Percentiles rank a stretch among this genome's conserved stretches.
These are phyloP conservation scores for Flaveria robusta DNA, from an alignment of 129 eudicot species.

Conservation along the genomic window DNA sequence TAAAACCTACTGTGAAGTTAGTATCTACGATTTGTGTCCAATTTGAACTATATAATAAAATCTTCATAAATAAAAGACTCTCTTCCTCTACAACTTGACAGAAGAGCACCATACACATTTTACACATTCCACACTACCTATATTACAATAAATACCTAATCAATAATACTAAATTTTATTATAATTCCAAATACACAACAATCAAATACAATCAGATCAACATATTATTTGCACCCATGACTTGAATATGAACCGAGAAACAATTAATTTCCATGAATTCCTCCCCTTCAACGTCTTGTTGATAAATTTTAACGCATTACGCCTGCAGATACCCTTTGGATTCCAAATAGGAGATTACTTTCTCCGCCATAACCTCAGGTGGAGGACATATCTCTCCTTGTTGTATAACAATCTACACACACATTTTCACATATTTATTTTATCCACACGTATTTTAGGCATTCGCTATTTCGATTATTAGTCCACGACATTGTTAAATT, in stretches of 20 bases:
- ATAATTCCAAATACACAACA: neutral
- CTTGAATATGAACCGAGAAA: constrained; percentile 23
- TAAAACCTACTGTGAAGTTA: too few species aligned
- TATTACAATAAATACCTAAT: neutral
- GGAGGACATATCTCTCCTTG: constrained; percentile 56
- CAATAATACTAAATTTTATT: neutral
- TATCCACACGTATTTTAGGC: neutral
- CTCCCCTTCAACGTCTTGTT: constrained; percentile 8
- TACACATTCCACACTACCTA: neutral
- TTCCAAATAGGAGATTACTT: constrained; percentile 67
- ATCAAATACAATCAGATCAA: neutral
- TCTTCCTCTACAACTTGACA: too few species aligned
- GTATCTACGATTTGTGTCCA: too few species aligned
- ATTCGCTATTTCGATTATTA: neutral
- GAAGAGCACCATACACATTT: too few species aligned
- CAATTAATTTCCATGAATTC: constrained; percentile 37
- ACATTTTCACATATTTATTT: neutral
- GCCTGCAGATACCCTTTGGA: constrained; percentile 72
- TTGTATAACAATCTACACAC: constrained; percentile 64
- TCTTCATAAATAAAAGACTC: too few species aligned
- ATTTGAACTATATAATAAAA: too few species aligned
- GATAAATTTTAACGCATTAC: constrained; percentile 11
- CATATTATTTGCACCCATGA: neutral
- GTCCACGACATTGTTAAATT: neutral
- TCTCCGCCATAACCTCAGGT: constrained; percentile 64